Evolutionary conservation across 1,284 basidiomycete species (phyloP), one percentile per base, ranked within the genome.

Genomic region (Pseudozyma hubeiensis): DNA sequence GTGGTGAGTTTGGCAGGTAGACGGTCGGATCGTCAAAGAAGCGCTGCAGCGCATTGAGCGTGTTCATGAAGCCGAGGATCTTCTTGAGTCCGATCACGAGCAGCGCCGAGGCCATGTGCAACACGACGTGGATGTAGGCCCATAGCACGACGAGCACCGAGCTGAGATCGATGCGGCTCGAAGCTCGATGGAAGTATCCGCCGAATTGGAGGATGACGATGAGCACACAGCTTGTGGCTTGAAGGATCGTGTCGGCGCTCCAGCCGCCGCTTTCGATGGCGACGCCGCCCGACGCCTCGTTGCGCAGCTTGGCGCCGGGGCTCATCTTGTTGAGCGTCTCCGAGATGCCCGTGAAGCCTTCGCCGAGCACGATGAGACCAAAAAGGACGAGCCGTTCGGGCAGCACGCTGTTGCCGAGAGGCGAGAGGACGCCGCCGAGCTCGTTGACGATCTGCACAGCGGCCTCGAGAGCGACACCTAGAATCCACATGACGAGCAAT

Each of bases 341-440:
- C 3, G 57, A 60, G 46, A 75, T 63, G 13, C 67, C 60, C 3
- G 59, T 59, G 57, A 75, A 71, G n/a, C 66, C 72, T 54, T 70
- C 69, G 45, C 72, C 72, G 35, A 75, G 68, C 16, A 75, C 58
- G 40, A 75, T 71, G 44, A 75, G 68, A 9, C 61, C 64, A 41
- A 75, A 70, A 6, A 75, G 64, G 0, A 68, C 58, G 16, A 75
- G 49, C 10, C 72, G 50, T 45, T 75, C 68, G 35, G 69, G 58
- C 3, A 75, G 53, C 5, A 62, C 58, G 19, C 56, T 60, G 14
- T 44, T 43, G 10, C 53, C 53, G 6, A 75, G 59, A 24, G 59
- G 46, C 7, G 56, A 49, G n/a, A 72, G 56, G 5, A 37, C 45
- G 24, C 49, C 64, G n/a, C 57, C 48, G 34, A 65, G 39, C 49